Evolutionary conservation across 1,284 basidiomycete species (phyloP).

Genomic region (Melampsora occidentalis): DNA sequence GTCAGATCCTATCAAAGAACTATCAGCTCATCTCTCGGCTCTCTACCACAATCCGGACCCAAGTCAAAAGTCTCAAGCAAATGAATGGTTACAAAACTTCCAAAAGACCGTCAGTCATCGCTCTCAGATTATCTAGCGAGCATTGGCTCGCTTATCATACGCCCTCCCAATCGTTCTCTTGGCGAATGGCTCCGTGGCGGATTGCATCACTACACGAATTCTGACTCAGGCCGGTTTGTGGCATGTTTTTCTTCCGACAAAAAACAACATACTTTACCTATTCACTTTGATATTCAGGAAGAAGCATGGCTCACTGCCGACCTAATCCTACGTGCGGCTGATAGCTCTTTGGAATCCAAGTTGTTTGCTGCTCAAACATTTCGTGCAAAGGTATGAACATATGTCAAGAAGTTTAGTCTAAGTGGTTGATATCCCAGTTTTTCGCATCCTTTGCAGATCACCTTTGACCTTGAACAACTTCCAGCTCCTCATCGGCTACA

Average conservation of each 20-base stretch:
- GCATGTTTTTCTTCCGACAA: not conserved
- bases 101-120: constrained; percentile 85
- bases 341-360: constrained; percentile 76
- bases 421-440: constrained; percentile 7
- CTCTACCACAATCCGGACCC: constrained; percentile 70
- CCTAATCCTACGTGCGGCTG: constrained; percentile 74
- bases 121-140: constrained; percentile 48
- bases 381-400: constrained; percentile 73
- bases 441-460: constrained; percentile 64
- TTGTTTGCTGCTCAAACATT: constrained; percentile 97
- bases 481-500: constrained; percentile 68
- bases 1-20: constrained; percentile 30
- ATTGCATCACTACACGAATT: constrained; percentile 2
- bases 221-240: constrained; percentile 8
- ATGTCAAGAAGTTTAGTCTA: not conserved
- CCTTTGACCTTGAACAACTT: constrained; percentile 90
- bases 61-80: constrained; percentile 74
- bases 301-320: constrained; percentile 97
- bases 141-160: not conserved
- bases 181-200: not conserved
- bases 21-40: constrained; percentile 56
- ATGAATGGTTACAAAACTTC: constrained; percentile 89
- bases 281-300: constrained; percentile 64
- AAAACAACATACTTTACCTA: not conserved
- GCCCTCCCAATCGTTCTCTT: constrained; percentile 54